Base-by-base conservation (phyloP, 192 early-diverging fungal genomes). In the Phycomyces blakesleeanus region DNA sequence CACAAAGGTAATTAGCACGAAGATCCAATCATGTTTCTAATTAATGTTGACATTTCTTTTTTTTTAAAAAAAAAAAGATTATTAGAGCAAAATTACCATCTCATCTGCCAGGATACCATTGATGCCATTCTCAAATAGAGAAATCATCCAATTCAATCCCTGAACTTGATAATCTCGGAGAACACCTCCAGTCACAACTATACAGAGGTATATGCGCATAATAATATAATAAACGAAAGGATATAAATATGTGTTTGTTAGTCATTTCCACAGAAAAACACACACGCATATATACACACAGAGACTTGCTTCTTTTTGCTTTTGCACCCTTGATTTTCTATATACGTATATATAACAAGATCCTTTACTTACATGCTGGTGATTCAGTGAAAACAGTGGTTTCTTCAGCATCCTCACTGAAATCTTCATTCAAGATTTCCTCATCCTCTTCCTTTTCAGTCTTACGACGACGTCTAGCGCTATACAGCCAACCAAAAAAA, bases 81-180 rank as follows among this genome's bases (percentile, higher is more conserved):
- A 41, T 41, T 14, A 41, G 40, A 14, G 40, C 14, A 14, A 14
- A 47, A 7, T 57, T 76, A 89, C 90, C 95, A 97, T 97, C 76
- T 97, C 95, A 77, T 97, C 97, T 15, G 97, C 95, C 27, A 99
- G 74, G 57, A 97, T 97, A 18, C 97, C 97, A 73, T 99, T 99
- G 74, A 99, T 93, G n/a, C 93, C 93, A 72, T 99, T 97, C 64
- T 94, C 88, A 64, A 87, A 96, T 49, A 99, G 80, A 0, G 91
- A 94, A 27, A 99, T 89, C 83, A 99, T 90, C 97, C 97, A 99
- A 74, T 95, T 97, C 34, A 99, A 81, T 22, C 97, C 97, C 59
- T 96, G 93, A 24, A 97, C 72, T 70, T 99, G 97, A 65, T 99
- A 99, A 71, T 97, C 95, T 29, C 97, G 82, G 80, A 99, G 84